Evolutionary conservation across 176 grass and related monocot genomes (phyloP), one percentile per base, ranked within the genome.

Genomic region (Oryza meyeriana): DNA sequence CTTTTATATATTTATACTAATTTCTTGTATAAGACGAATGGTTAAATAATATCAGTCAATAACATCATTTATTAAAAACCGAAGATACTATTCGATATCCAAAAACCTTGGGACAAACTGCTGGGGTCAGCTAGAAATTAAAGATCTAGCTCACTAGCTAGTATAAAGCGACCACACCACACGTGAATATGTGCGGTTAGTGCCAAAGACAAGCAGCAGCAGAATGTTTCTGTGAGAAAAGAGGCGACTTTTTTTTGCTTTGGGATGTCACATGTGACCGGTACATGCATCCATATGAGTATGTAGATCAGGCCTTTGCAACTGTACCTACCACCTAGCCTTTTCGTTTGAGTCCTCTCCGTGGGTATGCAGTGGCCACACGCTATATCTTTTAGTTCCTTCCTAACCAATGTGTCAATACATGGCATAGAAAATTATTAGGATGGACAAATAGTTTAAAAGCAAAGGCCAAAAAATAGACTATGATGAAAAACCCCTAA

Each of bases 171-270:
- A 0, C 48, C 50, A 55, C 50, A 55, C 25, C 9, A 13, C 86
- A 88, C 80, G 75, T 84, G 86, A 84, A 78, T 20, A 75, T 36
- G 70, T 66, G 44, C 8, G 77, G 61, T 65, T n/a, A 64, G 69
- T 74, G 84, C 44, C 70, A 58, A 68, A 12, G 12, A 66, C 35
- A 31, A 7, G 64, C 38, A 4, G 61, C 34, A 35, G 68, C 81
- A 47, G 75, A 88, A 88, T 88, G 80, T 88, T 79, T 82, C 79
- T 9, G 80, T 26, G 17, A 50, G 27, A 14, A 78, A 64, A 78
- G 67, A 10, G 74, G 10, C 13, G 80, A 75, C 44, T 72, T 66
- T 82, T 59, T 83, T 79, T 66, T 67, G 58, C 52, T 48, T 4
- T n/a, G 55, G 58, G 20, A 71, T 68, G 80, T 64, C 80, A 66